A percentile compares a stretch with the other conserved stretches of the same genome.
Conservation (phyloP, 208 protist genomes). For the Trypanosoma platydactyli region DNA sequence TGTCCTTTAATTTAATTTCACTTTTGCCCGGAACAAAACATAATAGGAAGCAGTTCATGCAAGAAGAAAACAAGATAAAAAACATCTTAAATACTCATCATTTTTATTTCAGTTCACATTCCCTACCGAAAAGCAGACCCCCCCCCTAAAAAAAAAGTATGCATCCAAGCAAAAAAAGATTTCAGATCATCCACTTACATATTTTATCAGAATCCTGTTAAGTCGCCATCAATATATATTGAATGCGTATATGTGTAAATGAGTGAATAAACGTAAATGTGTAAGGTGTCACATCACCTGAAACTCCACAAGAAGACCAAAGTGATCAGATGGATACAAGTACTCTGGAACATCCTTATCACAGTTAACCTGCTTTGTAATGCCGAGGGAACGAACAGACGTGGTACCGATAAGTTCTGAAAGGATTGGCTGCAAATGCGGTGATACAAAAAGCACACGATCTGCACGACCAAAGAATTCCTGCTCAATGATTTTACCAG, state of each 20-base stretch:
- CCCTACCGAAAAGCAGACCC: no score
- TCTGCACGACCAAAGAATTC: slow-evolving; percentile 65
- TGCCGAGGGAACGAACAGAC: slow-evolving; percentile 36
- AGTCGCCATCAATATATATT: not conserved
- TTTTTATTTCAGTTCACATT: not conserved
- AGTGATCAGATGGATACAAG: slow-evolving; percentile 60
- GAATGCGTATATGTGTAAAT: slow-evolving; percentile 7
- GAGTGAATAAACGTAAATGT: not conserved
- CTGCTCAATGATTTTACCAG: slow-evolving; percentile 53
- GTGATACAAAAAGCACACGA: slow-evolving; percentile 44
- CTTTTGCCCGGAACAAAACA: no score
- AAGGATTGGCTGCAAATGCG: slow-evolving; percentile 41
- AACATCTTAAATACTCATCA: slow-evolving; percentile 10
- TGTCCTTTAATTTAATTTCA: slow-evolving; percentile 14
- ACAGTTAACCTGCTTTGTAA: slow-evolving; percentile 38
- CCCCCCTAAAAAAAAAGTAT: no score
- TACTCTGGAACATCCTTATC: slow-evolving; percentile 46
- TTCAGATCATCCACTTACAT: not conserved
- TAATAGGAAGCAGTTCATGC: not conserved
- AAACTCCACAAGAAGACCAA: slow-evolving; percentile 55
- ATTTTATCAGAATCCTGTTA: no score
- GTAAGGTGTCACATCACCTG: slow-evolving; percentile 35
- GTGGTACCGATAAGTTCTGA: slow-evolving; percentile 47
- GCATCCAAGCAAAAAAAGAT: no score
- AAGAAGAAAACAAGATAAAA: slow-evolving; percentile 19